Base-by-base conservation (phyloP, 2,329 filamentous ascomycete species). In the Colletotrichum sp. region DNA sequence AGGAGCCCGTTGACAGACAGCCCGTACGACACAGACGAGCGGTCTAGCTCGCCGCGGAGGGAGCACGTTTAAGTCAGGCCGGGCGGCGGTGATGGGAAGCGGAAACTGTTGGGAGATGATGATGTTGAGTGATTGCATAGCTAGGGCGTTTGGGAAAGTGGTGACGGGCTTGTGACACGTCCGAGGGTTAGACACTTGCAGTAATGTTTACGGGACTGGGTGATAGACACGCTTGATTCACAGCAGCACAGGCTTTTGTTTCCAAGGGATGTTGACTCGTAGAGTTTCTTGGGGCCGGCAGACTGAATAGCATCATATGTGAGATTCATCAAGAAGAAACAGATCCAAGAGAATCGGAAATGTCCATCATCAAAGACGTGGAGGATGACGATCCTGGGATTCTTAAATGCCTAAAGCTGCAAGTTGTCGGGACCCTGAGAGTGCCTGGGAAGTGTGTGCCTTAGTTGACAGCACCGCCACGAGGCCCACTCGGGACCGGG, bases 381-480 rank as follows among this genome's bases (percentile, higher is more conserved):
- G 28, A 21, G 72, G 68, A 67, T 49, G 52, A 39, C 36, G 28
- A 75, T 74, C 57, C 26, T 12, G 16, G 28, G 30, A 32, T 34
- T 34, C 12, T 13, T 62, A n/a, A 49, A 34, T 62, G 59, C 59
- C 59, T 62, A 30, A 30, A n/a, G 30, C 44, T 52, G 30, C 59
- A n/a, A 32, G 18, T 13, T 62, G 7, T 30, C 59, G 59, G 30
- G 52, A 39, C 39, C 49, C 62, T 44, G 39, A 28, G 13, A 28
- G 18, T 72, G 28, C 59, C 72, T 74, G 39, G 18, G 1, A 49
- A 49, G 18, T 6, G 39, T 6, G 39, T 52, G 44, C 44, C 44
- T 52, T 21, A 30, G 30, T 65, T 65, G 68, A 72, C 62, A 64
- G 70, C 73, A 68, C 64, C 70, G 73, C 70, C 70, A 68, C 70